Evolutionary conservation across 2,329 filamentous ascomycete genomes (phyloP).

Genomic region (Diaporthe batatas): DNA sequence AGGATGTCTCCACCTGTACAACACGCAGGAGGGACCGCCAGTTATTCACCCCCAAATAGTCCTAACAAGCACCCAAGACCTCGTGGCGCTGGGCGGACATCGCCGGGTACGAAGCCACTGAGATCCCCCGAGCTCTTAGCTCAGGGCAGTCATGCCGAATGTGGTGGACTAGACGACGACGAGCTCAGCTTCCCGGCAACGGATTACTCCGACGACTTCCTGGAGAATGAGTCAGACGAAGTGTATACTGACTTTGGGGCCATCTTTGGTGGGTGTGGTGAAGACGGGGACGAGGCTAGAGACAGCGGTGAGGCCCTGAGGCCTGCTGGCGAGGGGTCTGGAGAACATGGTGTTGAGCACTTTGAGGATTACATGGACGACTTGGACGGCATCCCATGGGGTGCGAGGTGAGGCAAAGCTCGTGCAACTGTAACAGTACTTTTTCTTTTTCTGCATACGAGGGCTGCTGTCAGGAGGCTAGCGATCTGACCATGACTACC

Average conservation of each 20-base stretch:
- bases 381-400: conserved; percentile 67
- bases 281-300: conserved; percentile 52
- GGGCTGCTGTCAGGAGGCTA: not conserved
- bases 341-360: conserved; percentile 48
- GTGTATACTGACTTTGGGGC: conserved; percentile 69
- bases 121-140: conserved; percentile 53
- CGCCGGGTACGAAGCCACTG: conserved; percentile 46
- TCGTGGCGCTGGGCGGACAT: conserved; percentile 25
- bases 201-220: conserved; percentile 57
- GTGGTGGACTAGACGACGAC: conserved; percentile 56
- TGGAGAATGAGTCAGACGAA: conserved; percentile 62
- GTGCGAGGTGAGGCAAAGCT: conserved; percentile 46
- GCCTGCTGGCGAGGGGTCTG: not conserved
- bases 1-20: not conserved
- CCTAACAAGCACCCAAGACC: conserved; percentile 11
- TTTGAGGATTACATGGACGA: conserved; percentile 70
- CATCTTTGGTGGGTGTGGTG: conserved; percentile 57
- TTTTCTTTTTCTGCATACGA: not conserved
- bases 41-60: conserved; percentile 22
- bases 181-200: conserved; percentile 62
- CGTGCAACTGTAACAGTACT: not conserved
- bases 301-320: conserved; percentile 32
- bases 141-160: conserved; percentile 43
- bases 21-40: not conserved
- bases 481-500: not conserved